A percentile compares a stretch with the other conserved stretches of the same genome.
Conservation (phyloP, 2,329 filamentous ascomycete species). For the Verticillium longisporum region DNA sequence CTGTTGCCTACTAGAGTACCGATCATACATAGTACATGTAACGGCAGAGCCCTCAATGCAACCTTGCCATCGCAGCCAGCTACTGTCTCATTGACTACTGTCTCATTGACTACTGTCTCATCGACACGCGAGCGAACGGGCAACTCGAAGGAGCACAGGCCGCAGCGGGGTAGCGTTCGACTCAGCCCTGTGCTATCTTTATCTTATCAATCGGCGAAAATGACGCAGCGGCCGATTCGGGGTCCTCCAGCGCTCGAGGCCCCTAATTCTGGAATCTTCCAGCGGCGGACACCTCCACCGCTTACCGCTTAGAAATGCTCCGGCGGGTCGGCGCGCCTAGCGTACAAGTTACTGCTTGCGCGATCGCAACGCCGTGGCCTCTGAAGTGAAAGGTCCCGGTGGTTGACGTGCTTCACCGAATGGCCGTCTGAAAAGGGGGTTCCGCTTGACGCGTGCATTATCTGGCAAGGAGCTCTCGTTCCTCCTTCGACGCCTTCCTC, state of each 20-base stretch:
- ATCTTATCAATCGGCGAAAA: neutral
- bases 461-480: neutral
- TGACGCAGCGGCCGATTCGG: neutral
- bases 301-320: neutral
- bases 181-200: neutral
- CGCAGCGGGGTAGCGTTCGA: neutral
- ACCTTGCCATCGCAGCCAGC: too few species aligned
- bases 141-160: too few species aligned
- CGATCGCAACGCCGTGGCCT: neutral
- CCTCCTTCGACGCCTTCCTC: neutral
- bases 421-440: neutral
- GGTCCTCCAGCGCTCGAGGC: neutral
- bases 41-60: too few species aligned
- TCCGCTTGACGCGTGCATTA: neutral
- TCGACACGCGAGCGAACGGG: too few species aligned
- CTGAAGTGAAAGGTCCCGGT: neutral
- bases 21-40: too few species aligned
- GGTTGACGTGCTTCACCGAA: neutral
- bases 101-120: too few species aligned
- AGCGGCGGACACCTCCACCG: neutral
- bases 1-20: too few species aligned
- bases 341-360: neutral
- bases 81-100: too few species aligned
- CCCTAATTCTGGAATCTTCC: neutral
- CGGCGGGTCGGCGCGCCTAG: neutral